These are phyloP conservation scores for Cryptococcus sp. DNA, from an alignment of 1,284 basidiomycete species.

Conservation along the genomic window DNA sequence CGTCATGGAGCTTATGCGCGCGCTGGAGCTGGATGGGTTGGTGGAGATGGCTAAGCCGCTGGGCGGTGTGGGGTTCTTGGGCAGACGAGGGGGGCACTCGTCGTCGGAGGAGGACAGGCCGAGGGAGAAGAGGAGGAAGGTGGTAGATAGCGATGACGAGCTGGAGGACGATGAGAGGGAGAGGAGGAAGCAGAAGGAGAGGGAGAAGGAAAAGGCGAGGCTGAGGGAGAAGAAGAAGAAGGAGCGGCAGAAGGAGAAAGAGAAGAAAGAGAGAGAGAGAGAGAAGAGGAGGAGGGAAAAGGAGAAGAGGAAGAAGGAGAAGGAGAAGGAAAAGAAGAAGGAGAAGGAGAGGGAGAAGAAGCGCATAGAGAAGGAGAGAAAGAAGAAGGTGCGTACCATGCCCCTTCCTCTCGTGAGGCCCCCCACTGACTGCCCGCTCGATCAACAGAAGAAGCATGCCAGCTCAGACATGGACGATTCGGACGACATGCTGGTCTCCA, in stretches of 20 bases:
- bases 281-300: constrained; percentile 31
- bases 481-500: constrained; percentile 6
- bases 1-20: constrained; percentile 49
- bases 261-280: constrained; percentile 35
- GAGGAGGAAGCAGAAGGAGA: constrained; percentile 31
- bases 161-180: constrained; percentile 28
- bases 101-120: constrained; percentile 17
- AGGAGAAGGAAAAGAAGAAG: constrained; percentile 29
- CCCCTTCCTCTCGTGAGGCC: too few relatives aligned
- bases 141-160: constrained; percentile 19
- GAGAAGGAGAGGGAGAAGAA: constrained; percentile 36
- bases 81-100: constrained; percentile 10
- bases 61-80: constrained; percentile 28
- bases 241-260: constrained; percentile 26
- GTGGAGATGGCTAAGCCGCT: constrained; percentile 48
- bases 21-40: constrained; percentile 45
- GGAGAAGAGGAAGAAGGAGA: constrained; percentile 30
- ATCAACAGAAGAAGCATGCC: constrained; percentile 10
- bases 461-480: constrained; percentile 17
- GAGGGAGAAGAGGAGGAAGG: constrained; percentile 18
- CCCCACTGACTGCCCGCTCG: too few relatives aligned
- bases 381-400: constrained; percentile 25
- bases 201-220: constrained; percentile 35
- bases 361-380: constrained; percentile 28
- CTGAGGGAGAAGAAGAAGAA: constrained; percentile 27